Base-by-base conservation (phyloP, 352 stramenopile species). In the Nothophytophthora sp. region DNA sequence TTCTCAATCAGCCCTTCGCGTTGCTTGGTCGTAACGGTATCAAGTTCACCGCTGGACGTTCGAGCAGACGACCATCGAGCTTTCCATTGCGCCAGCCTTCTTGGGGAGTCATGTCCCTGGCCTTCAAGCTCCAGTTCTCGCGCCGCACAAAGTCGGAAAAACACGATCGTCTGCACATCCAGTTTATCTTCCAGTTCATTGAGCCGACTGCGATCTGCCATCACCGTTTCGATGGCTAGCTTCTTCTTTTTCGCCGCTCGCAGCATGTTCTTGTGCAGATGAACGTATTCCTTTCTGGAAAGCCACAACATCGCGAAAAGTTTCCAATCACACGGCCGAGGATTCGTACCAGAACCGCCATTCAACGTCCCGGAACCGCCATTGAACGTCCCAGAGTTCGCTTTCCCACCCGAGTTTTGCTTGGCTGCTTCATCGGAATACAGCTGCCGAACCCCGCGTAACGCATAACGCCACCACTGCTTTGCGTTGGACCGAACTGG, bases 401-500 rank as follows among this genome's bases (percentile, higher is more conserved):
- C 34, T 42, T 15, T 25, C 37, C 15, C n/a, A n/a, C n/a, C 19
- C n/a, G 16, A 34, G 27, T 60, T 63, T 24, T 60, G 34, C 12
- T 20, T 54, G 25, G 45, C 9, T 18, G 13, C 9, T 28, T 27
- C 11, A 1, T 32, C 46, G 1, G 59, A 58, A 44, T 87, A 85
- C 44, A 93, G 50, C 16, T 88, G 58, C 44, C 85, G 72, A 18
- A 89, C 80, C 19, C 81, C 80, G 28, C 76, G 73, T 10, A 93
- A 50, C 1, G 82, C 85, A 27, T 95, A 93, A 46, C 84, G 58
- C 85, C 85, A 95, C 85, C 85, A 95, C 39, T 62, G 43, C 23
- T 52, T 74, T 3, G 74, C 59, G 29, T 91, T 71, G 2, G 63
- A 64, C 12, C 60, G 66, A 20, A 90, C 54, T 11, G 78, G 49